Base-by-base conservation (phyloP, 495 filamentous ascomycete species). In the Geoglossum glabrum region DNA sequence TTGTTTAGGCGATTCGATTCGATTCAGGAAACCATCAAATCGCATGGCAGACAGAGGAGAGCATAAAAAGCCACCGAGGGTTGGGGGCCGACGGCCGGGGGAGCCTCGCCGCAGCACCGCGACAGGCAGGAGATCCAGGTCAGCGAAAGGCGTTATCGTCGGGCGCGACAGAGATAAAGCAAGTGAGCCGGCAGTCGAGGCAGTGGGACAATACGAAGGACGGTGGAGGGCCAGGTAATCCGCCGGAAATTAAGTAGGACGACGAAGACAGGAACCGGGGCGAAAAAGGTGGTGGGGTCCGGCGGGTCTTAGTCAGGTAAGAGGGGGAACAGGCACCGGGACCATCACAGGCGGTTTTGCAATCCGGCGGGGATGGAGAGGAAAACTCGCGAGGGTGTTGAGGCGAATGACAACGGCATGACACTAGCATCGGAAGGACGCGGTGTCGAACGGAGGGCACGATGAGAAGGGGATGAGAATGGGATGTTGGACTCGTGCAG, bases 281-380 rank as follows among this genome's bases (percentile, higher is more conserved):
- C 21, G 26, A 50, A 25, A 9, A 28, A 6, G 65, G 63, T 19
- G 68, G 31, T 74, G 19, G 79, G 70, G 43, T 76, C 75, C 5
- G 77, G 76, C 17, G 78, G 59, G 58, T 73, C 77, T 83, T 51
- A 10, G 36, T 33, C 9, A 40, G 36, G 56, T 55, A 66, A 60
- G 17, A 19, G 11, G 10, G 46, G 15, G 26, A 25, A 50, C 46
- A 50, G 46, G 46, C 46, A 50, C 46, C 4, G 46, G 26, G 17
- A 40, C 36, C 7, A 28, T 50, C 46, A 8, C 19, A 50, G 46
- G 7, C 13, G 2, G 13, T 17, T 40, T 40, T 40, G 36, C 3
- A 40, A 40, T 40, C 13, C 11, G n/a, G 36, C 17, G 36, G 36
- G 36, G 13, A 40, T 9, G 8, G 36, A 17, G 3, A 40, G 36